Conservation (phyloP, 2,329 filamentous ascomycete species). For the Diplodia mutila region DNA sequence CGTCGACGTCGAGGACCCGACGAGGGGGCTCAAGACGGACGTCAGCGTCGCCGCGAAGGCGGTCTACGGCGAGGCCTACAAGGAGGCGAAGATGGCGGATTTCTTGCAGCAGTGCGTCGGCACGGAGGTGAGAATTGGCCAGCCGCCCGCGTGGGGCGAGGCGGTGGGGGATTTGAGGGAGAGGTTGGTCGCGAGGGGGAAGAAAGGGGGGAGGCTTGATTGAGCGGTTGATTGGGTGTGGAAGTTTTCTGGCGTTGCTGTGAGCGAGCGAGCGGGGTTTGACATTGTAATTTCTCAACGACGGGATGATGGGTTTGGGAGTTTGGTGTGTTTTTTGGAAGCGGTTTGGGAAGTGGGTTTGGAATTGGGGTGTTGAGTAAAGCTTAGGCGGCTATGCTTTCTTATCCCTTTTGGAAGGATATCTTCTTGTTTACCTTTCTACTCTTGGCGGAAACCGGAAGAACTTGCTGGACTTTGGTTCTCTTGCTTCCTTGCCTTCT, state of each 20-base stretch:
- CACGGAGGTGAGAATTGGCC: slow-evolving; percentile 35
- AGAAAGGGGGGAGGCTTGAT: slow-evolving; percentile 45
- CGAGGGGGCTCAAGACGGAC: slow-evolving; percentile 35
- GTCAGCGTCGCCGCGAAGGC: slow-evolving; percentile 57
- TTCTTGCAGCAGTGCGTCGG: slow-evolving; percentile 64
- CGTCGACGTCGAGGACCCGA: slow-evolving; percentile 55
- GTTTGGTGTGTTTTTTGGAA: not conserved
- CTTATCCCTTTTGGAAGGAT: not conserved
- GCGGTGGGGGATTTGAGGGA: slow-evolving; percentile 49
- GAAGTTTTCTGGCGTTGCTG: not conserved
- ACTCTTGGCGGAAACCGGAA: not conserved
- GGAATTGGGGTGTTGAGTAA: not conserved
- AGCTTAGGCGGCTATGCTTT: not conserved
- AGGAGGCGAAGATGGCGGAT: slow-evolving; percentile 73
- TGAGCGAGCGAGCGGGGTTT: not conserved
- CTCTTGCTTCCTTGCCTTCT: not conserved
- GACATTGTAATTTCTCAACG: not conserved
- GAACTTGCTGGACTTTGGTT: not conserved
- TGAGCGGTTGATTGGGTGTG: not conserved
- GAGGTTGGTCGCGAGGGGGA: slow-evolving; percentile 49
- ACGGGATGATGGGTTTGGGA: not conserved
- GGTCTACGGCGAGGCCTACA: slow-evolving; percentile 78
- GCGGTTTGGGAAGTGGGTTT: not conserved
- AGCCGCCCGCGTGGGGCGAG: slow-evolving; percentile 41
- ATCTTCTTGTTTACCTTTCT: not conserved